Evolutionary conservation across 805 yeast species (phyloP), one percentile per base, ranked within the genome.

Genomic region (Ogataea glucozyma): DNA sequence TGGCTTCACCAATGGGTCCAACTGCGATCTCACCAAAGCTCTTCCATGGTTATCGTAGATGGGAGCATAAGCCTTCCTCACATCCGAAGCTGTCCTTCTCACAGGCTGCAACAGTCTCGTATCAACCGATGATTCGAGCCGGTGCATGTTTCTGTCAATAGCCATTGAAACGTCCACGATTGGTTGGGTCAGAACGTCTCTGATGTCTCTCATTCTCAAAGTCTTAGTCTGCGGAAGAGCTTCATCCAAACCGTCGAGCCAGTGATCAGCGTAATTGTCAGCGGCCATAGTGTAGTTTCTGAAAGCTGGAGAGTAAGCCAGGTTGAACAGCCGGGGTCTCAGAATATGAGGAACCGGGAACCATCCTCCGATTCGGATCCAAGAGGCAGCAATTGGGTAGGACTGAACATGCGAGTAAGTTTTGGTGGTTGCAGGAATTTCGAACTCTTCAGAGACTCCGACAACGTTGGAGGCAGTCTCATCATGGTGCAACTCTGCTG

Each of bases 1-100:
- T 21, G 93, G 90, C 26, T 68, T 70, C 35, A 85, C 66, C 10
- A 82, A 26, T 4, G 86, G 83, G 60, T 83, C 88, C 17, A 82
- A 55, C 18, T 76, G 72, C n/a, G 83, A 70, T 51, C 88, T 71
- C 27, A 85, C 51, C 38, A 81, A 58, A 30, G 86, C 84, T 55
- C 78, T 79, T 18, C 88, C 88, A 22, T 78, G 67, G 6, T 77
- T 71, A 55, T 81, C 80, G 58, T 75, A 73, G 30, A 79, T 55
- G 23, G 76, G 69, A 36, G 72, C 66, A 56, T 79, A 75, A 40
- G 64, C 65, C 38, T 68, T 69, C 49, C 85, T 79, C 44, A 73
- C 64, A 38, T 69, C 72, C 51, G 67, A 57, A 20, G 78, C 64
- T 17, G 73, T 70, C 48, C 65, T 64, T 49, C 75, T 74, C 3